Conservation (phyloP, 306 rosid species). For the Dryas alaskensis region DNA sequence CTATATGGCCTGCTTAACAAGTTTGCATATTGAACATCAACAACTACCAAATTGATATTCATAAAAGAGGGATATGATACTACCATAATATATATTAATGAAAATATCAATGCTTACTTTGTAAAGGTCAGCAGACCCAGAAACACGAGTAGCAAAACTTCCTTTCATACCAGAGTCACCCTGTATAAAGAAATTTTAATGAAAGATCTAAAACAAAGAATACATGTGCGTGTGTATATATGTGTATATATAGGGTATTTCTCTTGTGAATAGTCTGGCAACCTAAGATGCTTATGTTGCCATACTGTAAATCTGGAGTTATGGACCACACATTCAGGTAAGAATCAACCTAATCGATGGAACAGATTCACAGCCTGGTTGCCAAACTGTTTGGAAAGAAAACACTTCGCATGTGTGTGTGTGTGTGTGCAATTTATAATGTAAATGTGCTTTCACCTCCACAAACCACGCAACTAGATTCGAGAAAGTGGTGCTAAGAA, state of each 20-base stretch:
- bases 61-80: neutral
- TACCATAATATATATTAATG: constrained; percentile 2
- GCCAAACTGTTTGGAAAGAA: neutral
- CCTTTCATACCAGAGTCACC: constrained; percentile 87
- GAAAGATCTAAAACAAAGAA: constrained; percentile 21
- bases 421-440: neutral
- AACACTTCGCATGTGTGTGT: neutral
- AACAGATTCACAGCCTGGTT: too few species aligned
- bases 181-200: constrained; percentile 27
- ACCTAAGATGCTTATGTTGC: too few species aligned
- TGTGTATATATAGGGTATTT: too few species aligned
- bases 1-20: neutral
- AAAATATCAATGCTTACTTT: constrained; percentile 49
- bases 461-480: neutral
- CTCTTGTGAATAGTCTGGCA: too few species aligned
- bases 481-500: neutral
- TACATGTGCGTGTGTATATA: neutral
- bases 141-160: constrained; percentile 81
- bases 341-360: too few species aligned
- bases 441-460: neutral
- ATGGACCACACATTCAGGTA: too few species aligned
- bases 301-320: too few species aligned
- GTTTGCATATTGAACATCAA: neutral
- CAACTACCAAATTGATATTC: neutral
- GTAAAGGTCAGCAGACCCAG: constrained; percentile 96